Evolutionary conservation across 2,329 filamentous ascomycete species (phyloP).

Genomic region (Alternaria sp.): DNA sequence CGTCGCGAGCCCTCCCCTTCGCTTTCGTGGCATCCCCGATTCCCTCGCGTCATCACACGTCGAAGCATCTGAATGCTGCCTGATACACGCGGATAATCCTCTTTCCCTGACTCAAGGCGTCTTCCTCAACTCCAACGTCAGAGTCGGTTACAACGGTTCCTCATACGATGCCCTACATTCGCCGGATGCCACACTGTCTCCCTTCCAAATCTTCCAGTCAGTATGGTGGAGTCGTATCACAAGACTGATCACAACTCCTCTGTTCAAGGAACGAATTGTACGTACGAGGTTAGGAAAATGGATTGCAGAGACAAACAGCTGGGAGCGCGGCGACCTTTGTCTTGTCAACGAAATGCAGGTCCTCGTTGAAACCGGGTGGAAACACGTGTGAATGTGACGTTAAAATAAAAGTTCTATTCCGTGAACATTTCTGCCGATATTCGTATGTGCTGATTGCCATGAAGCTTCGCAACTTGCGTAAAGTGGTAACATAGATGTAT

Average conservation of each 20-base stretch:
- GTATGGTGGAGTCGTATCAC: slow-evolving; percentile 25
- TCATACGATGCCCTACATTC: slow-evolving; percentile 35
- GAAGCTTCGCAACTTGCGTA: background rate
- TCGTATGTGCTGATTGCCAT: background rate
- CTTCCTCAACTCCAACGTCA: slow-evolving; percentile 74
- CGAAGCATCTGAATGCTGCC: slow-evolving; percentile 82
- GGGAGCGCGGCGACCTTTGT: slow-evolving; percentile 45
- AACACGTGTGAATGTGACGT: slow-evolving; percentile 38
- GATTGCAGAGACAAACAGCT: slow-evolving; percentile 11
- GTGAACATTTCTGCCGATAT: background rate
- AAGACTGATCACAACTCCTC: slow-evolving; percentile 18
- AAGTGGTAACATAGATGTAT: background rate
- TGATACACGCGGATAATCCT: slow-evolving; percentile 77
- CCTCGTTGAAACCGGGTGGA: slow-evolving; percentile 47
- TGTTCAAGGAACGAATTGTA: slow-evolving; percentile 23
- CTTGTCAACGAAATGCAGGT: slow-evolving; percentile 54
- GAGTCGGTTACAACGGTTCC: slow-evolving; percentile 68
- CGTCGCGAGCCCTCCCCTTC: slow-evolving; percentile 51
- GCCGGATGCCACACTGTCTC: slow-evolving; percentile 17
- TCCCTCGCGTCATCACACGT: slow-evolving; percentile 68
- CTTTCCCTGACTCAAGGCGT: slow-evolving; percentile 64
- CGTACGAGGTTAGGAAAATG: slow-evolving; percentile 19
- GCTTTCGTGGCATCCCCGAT: slow-evolving; percentile 72
- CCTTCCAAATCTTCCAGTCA: slow-evolving; percentile 15
- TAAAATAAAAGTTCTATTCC: background rate